Base-by-base conservation (phyloP, 2,329 filamentous ascomycete genomes). In the Fusarium cyanostomum region DNA sequence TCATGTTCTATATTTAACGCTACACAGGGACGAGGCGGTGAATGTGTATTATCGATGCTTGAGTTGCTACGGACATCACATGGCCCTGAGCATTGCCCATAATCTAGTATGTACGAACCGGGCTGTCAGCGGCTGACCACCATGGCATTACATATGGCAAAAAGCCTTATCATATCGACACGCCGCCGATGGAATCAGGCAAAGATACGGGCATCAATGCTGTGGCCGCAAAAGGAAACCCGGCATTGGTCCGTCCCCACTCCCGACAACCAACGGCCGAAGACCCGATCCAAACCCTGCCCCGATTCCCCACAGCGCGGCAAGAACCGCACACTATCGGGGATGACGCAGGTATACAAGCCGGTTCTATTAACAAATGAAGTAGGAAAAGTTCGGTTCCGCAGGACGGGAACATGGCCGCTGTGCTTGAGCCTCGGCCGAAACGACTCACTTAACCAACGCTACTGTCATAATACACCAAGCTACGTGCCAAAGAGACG, bases 251-350 rank as follows among this genome's bases (percentile, higher is more conserved):
- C 48, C 49, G 57, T 59, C 12, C 42, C 67, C 67, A 63, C 67
- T 46, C 43, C 52, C 67, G 67, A 67, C 24, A 42, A 44, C 56
- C 28, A 52, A 33, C 49, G 48, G 54, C 48, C 59, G 52, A 44
- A 41, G 28, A 33, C 7, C 46, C 46, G 48, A 54, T 33, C 21
- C n/a, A 43, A 57, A 52, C 55, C 49, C 18, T 50, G 28, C 62
- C 39, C 48, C 38, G 44, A 56, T 43, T 41, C 52, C 39, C 67
- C 68, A 69, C 68, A 49, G 56, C 50, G 62, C 69, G 67, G 69
- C 53, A 41, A 53, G 49, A 55, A 56, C 53, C 59, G 60, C 60
- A 52, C 67, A 69, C 52, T 53, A 50, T 67, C 69, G 69, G 68
- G 56, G 54, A 55, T 66, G 57, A 56, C 52, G 51, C 49, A 52